Evolutionary conservation across 441 rosid species (phyloP).

Genomic region (Pelargonium australe): DNA sequence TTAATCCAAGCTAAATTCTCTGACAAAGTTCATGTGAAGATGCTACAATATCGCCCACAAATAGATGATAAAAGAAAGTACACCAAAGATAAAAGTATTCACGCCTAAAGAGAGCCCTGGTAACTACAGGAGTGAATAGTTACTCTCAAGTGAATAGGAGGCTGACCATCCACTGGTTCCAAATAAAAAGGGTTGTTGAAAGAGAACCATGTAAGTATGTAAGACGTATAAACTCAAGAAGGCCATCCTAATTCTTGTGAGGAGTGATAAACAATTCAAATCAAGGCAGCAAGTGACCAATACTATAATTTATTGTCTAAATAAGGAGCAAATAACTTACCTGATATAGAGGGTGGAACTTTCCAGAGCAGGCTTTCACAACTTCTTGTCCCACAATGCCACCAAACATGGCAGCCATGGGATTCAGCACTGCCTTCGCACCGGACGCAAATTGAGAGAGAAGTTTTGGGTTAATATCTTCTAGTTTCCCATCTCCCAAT

Average conservation of each 20-base stretch:
- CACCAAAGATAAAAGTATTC: neutral
- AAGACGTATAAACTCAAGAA: neutral
- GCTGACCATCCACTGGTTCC: neutral
- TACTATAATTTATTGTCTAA: neutral
- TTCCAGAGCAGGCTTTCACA: constrained; percentile 92
- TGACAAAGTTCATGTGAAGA: neutral
- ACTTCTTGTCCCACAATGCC: constrained; percentile 95
- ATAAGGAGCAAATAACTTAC: constrained; percentile 24
- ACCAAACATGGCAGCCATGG: constrained; percentile 97
- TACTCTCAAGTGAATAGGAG: neutral
- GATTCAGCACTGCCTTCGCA: constrained; percentile 81
- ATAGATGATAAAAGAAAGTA: neutral
- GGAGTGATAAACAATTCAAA: neutral
- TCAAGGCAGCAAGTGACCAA: neutral
- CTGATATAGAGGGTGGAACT: constrained; percentile 89
- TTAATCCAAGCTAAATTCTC: neutral
- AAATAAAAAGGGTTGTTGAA: neutral
- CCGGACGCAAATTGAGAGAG: constrained; percentile 78
- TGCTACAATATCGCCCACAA: neutral
- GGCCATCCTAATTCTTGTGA: neutral
- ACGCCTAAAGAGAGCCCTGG: neutral
- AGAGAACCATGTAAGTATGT: neutral
- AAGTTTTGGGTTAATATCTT: constrained; percentile 54
- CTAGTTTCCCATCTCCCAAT: constrained; percentile 54
- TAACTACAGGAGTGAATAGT: neutral